phyloP scores from a whole-genome alignment of 1,139 yeast genomes.

The Diutina ranongensis region DNA sequence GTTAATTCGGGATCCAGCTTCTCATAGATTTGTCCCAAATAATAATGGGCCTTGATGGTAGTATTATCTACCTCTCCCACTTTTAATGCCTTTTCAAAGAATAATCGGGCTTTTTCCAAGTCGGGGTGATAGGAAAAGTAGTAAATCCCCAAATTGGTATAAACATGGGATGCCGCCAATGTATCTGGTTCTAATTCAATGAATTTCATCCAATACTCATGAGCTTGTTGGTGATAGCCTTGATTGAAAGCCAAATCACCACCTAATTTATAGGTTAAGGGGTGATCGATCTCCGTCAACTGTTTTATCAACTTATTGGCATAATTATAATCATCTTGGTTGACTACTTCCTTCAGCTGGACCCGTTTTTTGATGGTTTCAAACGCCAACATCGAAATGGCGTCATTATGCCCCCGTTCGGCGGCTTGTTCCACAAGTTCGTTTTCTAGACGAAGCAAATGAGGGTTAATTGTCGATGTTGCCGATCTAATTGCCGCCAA shows the following conservation, averaged over 20 bases:
- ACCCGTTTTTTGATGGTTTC: constrained; percentile 33
- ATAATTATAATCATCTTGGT: constrained; percentile 42
- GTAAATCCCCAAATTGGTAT: constrained; percentile 57
- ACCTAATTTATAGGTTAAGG: constrained; percentile 57
- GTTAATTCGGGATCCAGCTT: constrained; percentile 45
- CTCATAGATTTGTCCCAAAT: constrained; percentile 60
- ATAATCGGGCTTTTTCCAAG: constrained; percentile 38
- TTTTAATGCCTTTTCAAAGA: constrained; percentile 49
- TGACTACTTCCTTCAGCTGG: constrained; percentile 13
- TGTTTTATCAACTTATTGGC: constrained; percentile 54
- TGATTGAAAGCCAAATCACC: constrained; percentile 58
- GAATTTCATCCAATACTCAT: constrained; percentile 49
- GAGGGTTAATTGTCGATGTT: constrained; percentile 45
- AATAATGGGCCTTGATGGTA: constrained; percentile 61
- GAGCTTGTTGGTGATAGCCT: constrained; percentile 37
- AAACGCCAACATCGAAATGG: constrained; percentile 61
- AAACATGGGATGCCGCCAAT: constrained; percentile 60
- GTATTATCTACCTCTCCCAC: constrained; percentile 45
- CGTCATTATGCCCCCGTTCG: constrained; percentile 71
- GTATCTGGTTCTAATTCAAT: constrained; percentile 43
- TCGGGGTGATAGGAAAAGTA: constrained; percentile 39
- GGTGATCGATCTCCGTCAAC: constrained; percentile 53
- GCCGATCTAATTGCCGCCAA: constrained; percentile 50
- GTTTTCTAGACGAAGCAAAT: constrained; percentile 51
- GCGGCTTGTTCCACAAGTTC: constrained; percentile 73